phyloP scores from a whole-genome alignment of 805 yeast species.

The Lachancea sp. region DNA sequence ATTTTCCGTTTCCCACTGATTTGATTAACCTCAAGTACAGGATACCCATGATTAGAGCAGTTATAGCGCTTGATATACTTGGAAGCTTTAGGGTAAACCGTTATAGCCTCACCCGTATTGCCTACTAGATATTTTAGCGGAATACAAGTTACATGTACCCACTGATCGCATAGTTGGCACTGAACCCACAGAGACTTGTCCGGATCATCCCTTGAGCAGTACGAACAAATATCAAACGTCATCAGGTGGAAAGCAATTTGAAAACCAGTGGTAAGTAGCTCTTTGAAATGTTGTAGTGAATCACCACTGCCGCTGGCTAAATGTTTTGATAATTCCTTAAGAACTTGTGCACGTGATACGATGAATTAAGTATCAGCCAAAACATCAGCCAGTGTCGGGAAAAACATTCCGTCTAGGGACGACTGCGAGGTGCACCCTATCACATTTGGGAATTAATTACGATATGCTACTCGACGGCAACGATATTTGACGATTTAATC shows the following conservation, averaged over 20 bases:
- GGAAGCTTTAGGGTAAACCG: constrained; percentile 3
- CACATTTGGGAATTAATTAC: too few relatives aligned
- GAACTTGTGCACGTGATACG: too few relatives aligned
- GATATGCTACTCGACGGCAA: too few relatives aligned
- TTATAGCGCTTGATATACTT: constrained; percentile 12
- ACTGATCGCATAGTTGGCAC: constrained; percentile 19
- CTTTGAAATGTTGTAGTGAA: neutral
- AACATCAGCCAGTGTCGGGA: too few relatives aligned
- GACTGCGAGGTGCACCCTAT: too few relatives aligned
- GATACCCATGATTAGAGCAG: constrained; percentile 13
- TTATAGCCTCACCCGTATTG: constrained; percentile 4
- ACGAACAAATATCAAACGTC: constrained; percentile 11
- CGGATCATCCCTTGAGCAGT: constrained; percentile 13
- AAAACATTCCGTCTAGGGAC: too few relatives aligned
- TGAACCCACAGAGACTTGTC: constrained; percentile 18
- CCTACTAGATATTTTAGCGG: constrained; percentile 12
- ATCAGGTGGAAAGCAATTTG: neutral
- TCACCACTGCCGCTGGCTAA: neutral
- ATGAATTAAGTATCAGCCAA: too few relatives aligned
- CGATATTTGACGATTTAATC: too few relatives aligned
- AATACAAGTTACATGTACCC: constrained; percentile 20
- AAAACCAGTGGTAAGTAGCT: neutral
- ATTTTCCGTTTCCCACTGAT: neutral
- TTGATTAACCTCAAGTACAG: constrained; percentile 3
- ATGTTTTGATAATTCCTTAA: too few relatives aligned